These are phyloP conservation scores for Trametes coccinea DNA, from an alignment of 768 basidiomycete genomes.

Conservation along the genomic window DNA sequence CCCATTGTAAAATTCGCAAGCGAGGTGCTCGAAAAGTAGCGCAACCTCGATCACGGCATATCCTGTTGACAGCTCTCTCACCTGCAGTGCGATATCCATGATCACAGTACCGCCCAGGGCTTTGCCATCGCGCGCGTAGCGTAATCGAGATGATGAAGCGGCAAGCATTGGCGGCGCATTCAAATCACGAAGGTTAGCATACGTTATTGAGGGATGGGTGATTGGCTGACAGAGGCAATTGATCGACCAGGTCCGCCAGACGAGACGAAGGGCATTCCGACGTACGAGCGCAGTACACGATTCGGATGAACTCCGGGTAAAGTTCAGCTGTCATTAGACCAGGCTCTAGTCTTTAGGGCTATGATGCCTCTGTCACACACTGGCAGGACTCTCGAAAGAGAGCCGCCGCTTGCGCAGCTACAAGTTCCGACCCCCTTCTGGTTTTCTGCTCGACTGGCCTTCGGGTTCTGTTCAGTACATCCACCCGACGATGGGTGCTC, in stretches of 20 bases:
- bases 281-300: no score
- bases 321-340: not conserved
- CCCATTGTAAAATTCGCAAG: not conserved
- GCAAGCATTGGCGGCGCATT: not conserved
- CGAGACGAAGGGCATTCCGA: no score
- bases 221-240: no score
- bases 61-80: no score
- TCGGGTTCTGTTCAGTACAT: conserved; percentile 13
- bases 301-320: conserved; percentile 1
- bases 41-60: no score
- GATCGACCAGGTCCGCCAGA: no score
- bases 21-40: no score
- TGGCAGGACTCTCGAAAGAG: conserved; percentile 3
- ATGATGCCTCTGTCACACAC: conserved; percentile 14
- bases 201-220: not conserved
- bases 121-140: not conserved
- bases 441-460: conserved; percentile 3
- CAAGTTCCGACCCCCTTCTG: conserved; percentile 8
- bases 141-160: not conserved
- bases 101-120: no score
- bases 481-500: not conserved
- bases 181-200: not conserved
- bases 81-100: no score
- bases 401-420: not conserved
- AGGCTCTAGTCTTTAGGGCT: not conserved